Evolutionary conservation across 2,329 filamentous ascomycete genomes (phyloP), one percentile per base, ranked within the genome.

Genomic region (Hypoxylon sp.): DNA sequence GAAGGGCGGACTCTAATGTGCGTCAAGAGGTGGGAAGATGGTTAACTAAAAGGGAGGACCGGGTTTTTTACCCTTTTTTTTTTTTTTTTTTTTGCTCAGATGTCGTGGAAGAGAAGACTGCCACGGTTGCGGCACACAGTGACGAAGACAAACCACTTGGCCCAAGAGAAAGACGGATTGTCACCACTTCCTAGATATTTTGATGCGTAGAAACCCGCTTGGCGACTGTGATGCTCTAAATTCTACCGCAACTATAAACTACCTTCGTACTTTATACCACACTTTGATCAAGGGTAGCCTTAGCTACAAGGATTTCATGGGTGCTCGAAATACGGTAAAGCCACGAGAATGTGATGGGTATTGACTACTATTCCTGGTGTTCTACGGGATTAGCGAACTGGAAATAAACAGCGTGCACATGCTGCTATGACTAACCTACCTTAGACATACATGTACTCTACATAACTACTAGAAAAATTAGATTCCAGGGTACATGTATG

Each of bases 11-110:
- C 69, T 60, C 32, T 49, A 19, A 41, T 25, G 65, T 72, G 66
- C 68, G 68, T 68, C 60, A 21, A 57, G 62, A 68, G 57, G 65
- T 56, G 66, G 67, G 67, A 60, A 69, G 64, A 66, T 60, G 69
- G 68, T 67, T 70, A 60, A 67, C 69, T 58, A 74, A 75, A 76
- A 75, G 49, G 70, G 69, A 68, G 70, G 73, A 72, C 67, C 67
- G 63, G 71, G 69, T 72, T 69, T 73, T 30, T 5, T 25, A n/a
- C n/a, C n/a, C 6, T 25, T 25, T 30, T 30, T 30, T 30, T 9
- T 30, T 30, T 30, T 30, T 30, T 7, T 30, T 30, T 30, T 30
- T 72, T 67, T 71, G 66, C 67, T 71, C 67, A 72, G 70, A 69
- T 59, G 61, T 68, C 63, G 65, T 70, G 69, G 65, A 68, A 73